phyloP scores from a whole-genome alignment of 2,329 filamentous ascomycete species.

The Cordyceps javanica region DNA sequence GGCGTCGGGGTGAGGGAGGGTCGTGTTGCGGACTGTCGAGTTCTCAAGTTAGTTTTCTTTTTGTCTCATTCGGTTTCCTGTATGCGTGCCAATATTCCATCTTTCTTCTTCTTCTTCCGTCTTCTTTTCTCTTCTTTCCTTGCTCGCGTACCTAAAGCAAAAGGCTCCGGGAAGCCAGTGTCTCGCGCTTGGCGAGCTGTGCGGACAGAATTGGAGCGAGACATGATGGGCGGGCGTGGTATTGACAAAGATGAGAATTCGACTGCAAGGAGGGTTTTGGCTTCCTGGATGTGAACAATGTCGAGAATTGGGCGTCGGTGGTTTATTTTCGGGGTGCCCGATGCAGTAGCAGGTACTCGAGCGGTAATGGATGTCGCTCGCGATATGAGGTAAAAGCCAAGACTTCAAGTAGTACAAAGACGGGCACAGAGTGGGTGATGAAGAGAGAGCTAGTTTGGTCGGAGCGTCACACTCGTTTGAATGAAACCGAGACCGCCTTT shows the following conservation, averaged over 20 bases:
- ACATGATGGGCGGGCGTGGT: too few relatives aligned
- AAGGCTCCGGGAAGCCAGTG: slow-evolving; percentile 48
- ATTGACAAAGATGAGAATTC: too few relatives aligned
- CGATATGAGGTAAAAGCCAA: background rate
- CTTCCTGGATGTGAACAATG: too few relatives aligned
- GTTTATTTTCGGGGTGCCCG: background rate
- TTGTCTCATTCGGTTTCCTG: background rate
- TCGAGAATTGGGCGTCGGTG: too few relatives aligned
- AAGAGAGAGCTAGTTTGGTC: too few relatives aligned
- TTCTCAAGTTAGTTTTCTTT: background rate
- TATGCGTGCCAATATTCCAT: background rate
- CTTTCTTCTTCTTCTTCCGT: background rate
- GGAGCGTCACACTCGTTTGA: too few relatives aligned
- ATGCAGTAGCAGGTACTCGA: background rate
- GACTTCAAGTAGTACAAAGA: background rate
- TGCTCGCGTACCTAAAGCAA: slow-evolving; percentile 39
- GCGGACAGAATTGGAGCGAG: background rate
- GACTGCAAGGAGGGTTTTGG: too few relatives aligned
- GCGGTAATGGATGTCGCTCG: background rate
- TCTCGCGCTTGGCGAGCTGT: slow-evolving; percentile 27
- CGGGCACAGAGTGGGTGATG: background rate
- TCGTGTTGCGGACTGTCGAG: slow-evolving; percentile 48
- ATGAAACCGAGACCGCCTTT: too few relatives aligned
- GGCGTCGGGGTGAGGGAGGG: slow-evolving; percentile 56
- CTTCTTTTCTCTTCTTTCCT: too few relatives aligned